These are phyloP conservation scores for Nothopassalora personata DNA, from an alignment of 2,329 filamentous ascomycete species.

Conservation along the genomic window DNA sequence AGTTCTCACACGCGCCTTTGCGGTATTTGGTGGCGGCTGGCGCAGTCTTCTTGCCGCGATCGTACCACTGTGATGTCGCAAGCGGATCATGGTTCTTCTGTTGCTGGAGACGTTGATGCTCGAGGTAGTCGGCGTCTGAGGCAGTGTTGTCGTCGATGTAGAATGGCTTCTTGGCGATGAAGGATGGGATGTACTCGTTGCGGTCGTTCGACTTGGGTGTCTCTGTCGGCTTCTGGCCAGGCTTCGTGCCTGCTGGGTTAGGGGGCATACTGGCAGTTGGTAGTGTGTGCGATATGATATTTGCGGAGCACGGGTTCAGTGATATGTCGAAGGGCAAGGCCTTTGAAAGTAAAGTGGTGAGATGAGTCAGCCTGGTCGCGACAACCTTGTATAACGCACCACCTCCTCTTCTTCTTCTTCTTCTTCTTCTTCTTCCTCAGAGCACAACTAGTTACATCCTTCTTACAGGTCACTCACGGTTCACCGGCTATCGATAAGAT, in stretches of 20 bases:
- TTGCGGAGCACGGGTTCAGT: background rate
- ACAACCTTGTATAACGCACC: too few relatives aligned
- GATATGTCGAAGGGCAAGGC: too few relatives aligned
- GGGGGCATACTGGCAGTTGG: slow-evolving; percentile 35
- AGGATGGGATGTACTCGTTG: slow-evolving; percentile 95
- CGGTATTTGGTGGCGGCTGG: slow-evolving; percentile 93
- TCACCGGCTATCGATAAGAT: too few relatives aligned
- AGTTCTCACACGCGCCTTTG: slow-evolving; percentile 98
- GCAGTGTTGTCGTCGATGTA: slow-evolving; percentile 75
- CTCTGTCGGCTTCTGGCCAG: slow-evolving; percentile 65
- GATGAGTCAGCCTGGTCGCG: too few relatives aligned
- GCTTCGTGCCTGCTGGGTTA: slow-evolving; percentile 43
- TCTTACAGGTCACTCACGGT: too few relatives aligned
- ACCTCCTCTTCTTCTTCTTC: too few relatives aligned
- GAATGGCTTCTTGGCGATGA: slow-evolving; percentile 97
- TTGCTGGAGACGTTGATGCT: slow-evolving; percentile 85
- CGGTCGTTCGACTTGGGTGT: slow-evolving; percentile 68
- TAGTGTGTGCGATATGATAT: background rate
- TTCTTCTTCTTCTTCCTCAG: too few relatives aligned
- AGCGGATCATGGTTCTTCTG: slow-evolving; percentile 53
- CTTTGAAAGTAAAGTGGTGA: too few relatives aligned
- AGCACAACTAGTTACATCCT: too few relatives aligned
- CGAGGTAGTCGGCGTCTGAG: slow-evolving; percentile 78
- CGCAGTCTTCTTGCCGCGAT: slow-evolving; percentile 69
- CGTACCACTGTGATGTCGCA: slow-evolving; percentile 80